Evolutionary conservation across 352 stramenopile species (phyloP), one percentile per base, ranked within the genome.

Genomic region (Discostella stelligera): DNA sequence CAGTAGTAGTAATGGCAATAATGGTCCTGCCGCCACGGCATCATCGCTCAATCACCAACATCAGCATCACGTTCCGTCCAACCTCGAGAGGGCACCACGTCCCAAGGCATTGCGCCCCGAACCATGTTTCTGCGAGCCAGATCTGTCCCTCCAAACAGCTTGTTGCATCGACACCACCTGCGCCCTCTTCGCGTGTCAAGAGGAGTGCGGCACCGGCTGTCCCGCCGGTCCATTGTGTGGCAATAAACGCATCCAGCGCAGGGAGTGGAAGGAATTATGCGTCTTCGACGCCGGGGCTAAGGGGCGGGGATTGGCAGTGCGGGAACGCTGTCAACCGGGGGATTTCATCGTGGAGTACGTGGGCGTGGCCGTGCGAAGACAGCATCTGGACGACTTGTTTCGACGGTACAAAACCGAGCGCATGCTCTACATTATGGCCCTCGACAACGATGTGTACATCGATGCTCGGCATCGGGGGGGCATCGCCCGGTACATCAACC

Each of bases 401-500:
- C 50, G 50, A n/a, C 21, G 76, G 7, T 94, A 94, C 64, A 74
- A 83, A 46, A 74, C 62, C 27, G 86, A 93, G 66, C 77, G 87
- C 13, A 91, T 90, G 75, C 73, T 93, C 10, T 93, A 94, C 55
- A 93, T 93, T 58, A 91, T 93, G 84, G 77, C 82, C 13, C 71
- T 93, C 2, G 84, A 90, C 46, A 74, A 72, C 3, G 78, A 88
- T 72, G 67, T 90, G 1, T 93, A 90, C 54, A 80, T 99, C 48
- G 96, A 99, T 83, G 96, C 96, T 20, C 91, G 95, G 4, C 92
- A 95, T 71, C 94, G 96, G 71, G 96, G 96, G 18, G 96, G 95
- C 64, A 91, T 97, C 23, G 98, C 96, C 20, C 93, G 96, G 23
- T 98, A 98, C 83, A 98, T 98, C 80, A 98, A 99, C 82, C 96